Evolutionary conservation across 1,139 yeast genomes (phyloP).

Genomic region (Wickerhamomyces sp.): DNA sequence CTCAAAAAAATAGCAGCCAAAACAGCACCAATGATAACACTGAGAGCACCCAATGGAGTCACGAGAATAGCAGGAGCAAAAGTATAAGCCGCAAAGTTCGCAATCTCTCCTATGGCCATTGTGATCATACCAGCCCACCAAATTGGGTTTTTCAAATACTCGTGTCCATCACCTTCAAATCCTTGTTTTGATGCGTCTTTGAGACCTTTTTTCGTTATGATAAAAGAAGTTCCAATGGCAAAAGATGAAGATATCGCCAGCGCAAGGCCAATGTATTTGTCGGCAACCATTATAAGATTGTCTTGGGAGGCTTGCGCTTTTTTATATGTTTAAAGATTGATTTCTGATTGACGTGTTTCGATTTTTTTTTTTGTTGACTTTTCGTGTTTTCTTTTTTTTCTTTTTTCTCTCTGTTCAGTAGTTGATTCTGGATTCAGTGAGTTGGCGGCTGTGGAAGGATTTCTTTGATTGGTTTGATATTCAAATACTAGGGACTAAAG

Average conservation of each 20-base stretch:
- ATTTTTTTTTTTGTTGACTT: background rate
- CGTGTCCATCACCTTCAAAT: constrained; percentile 61
- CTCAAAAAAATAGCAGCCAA: constrained; percentile 79
- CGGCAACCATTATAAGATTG: constrained; percentile 30
- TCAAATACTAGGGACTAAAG: background rate
- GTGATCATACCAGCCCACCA: constrained; percentile 96
- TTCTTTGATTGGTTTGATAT: background rate
- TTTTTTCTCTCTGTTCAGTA: background rate
- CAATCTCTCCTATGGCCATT: constrained; percentile 90
- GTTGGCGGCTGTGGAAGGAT: background rate
- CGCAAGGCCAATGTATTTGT: constrained; percentile 84
- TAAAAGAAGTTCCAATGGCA: constrained; percentile 88
- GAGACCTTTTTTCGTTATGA: constrained; percentile 83
- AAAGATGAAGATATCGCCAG: constrained; percentile 83
- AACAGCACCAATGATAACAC: constrained; percentile 88
- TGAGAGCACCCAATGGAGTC: constrained; percentile 86
- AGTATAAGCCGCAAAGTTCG: constrained; percentile 92
- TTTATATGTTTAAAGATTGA: background rate
- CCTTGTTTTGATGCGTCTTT: constrained; percentile 70
- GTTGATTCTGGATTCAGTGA: background rate
- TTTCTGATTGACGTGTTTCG: background rate
- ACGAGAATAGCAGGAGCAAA: constrained; percentile 93
- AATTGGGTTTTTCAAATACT: constrained; percentile 76
- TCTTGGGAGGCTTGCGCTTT: background rate
- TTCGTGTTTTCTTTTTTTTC: background rate